phyloP scores from a whole-genome alignment of 768 basidiomycete species.

The Leccinum rimulosum region DNA sequence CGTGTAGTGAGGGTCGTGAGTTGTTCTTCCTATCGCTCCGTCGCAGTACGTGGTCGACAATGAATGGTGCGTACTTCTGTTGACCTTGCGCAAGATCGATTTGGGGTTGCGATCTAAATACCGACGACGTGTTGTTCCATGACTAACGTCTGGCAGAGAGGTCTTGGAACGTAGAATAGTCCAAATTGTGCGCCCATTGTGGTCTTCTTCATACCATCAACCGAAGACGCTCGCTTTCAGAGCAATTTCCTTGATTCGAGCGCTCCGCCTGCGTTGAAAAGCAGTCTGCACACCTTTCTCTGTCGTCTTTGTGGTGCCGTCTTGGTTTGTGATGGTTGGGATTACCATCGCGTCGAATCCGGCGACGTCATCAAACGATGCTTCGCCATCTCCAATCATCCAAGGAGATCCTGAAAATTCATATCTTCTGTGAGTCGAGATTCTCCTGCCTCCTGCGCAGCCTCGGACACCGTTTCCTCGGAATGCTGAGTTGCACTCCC shows the following conservation, averaged over 20 bases:
- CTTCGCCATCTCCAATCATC: no score
- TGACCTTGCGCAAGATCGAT: not conserved
- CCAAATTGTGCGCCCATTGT: not conserved
- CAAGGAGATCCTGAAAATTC: no score
- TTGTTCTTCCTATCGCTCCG: no score
- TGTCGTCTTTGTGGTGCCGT: not conserved
- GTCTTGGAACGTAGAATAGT: constrained; percentile 12
- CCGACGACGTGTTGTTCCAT: not conserved
- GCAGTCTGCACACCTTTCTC: not conserved
- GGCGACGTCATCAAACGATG: not conserved
- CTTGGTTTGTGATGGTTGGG: not conserved
- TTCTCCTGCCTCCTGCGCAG: no score
- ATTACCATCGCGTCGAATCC: not conserved
- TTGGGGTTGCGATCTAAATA: not conserved
- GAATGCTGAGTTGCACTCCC: not conserved
- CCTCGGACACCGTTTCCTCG: no score
- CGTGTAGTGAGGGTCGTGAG: constrained; percentile 20
- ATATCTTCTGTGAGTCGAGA: no score
- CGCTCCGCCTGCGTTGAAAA: constrained; percentile 21
- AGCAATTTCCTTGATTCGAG: constrained; percentile 19
- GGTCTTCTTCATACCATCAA: not conserved
- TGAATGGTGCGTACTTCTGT: no score
- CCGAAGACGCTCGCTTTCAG: constrained; percentile 14
- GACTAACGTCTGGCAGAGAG: not conserved
- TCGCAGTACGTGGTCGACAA: no score